Evolutionary conservation across 2,329 filamentous ascomycete genomes (phyloP), one percentile per base, ranked within the genome.

Genomic region (Colletotrichum sp.): DNA sequence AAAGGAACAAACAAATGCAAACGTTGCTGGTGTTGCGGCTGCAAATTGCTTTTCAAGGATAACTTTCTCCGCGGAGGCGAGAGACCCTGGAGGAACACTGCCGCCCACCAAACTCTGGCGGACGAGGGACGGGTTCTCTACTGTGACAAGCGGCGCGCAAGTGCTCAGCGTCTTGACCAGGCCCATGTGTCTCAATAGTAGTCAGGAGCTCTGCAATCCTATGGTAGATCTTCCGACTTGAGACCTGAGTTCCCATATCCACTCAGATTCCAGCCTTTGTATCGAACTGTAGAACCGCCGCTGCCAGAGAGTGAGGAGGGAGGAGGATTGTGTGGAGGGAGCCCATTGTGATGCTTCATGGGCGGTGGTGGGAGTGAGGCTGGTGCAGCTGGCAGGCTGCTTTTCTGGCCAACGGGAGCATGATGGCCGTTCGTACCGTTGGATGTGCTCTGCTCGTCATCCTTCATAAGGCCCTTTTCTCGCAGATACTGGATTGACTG

Each of bases 401-500:
- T 77, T 28, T 71, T 63, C 30, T 71, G 77, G 55, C 62, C 39
- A 16, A 49, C 55, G 30, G 70, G 52, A 30, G 52, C 21, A 24
- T 60, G 39, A 34, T 65, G 57, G 30, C 69, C 71, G 67, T 80
- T 83, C 28, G 80, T 74, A 16, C 79, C 73, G n/a, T 79, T 44
- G 52, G 71, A 74, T 55, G 64, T 64, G 16, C 77, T 69, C 18
- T 75, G 49, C 18, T 80, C 80, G 65, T 81, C 82, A 70, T 84
- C 81, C 69, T 85, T 82, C 82, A 91, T 86, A 66, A 90, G 82
- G n/a, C 90, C 90, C 81, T 89, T 91, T 60, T 92, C 87, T 78
- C 91, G 90, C 76, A 93, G 88, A 79, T 93, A 92, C 79, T 93
- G 90, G 77, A 94, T 92, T 7, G 91, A 92, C 82, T 92, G 90